Evolutionary conservation across 106 monocot genomes (phyloP).

Genomic region (Apostasia ramifera): DNA sequence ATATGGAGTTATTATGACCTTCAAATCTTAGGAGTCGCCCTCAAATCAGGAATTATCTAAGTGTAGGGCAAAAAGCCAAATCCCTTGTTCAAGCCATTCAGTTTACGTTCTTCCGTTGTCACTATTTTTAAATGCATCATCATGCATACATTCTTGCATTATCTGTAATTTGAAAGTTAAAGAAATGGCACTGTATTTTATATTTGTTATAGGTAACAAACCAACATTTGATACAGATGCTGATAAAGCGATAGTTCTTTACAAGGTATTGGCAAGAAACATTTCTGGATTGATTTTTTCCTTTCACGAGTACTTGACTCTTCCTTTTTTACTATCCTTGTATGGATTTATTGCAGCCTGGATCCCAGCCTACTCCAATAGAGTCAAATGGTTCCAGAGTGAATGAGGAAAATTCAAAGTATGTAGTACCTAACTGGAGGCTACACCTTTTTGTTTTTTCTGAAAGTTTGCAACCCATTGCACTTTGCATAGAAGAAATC

Average conservation of each 20-base stretch:
- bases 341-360: conserved; percentile 40
- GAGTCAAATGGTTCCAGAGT: conserved; percentile 40
- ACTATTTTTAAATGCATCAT: neutral
- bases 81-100: no score
- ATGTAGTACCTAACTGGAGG: conserved; percentile 10
- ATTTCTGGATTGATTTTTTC: neutral
- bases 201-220: conserved; percentile 27
- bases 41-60: no score
- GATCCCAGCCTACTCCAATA: conserved; percentile 19
- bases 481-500: neutral
- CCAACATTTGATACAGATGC: conserved; percentile 15
- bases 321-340: neutral
- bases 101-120: neutral
- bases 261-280: conserved; percentile 32
- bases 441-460: neutral
- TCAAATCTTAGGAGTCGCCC: no score
- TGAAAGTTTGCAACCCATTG: neutral
- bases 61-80: no score
- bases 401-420: conserved; percentile 66
- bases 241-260: conserved; percentile 46
- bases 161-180: no score
- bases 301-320: no score
- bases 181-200: no score
- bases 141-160: neutral
- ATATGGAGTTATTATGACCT: no score